Base-by-base conservation (phyloP, 2,329 filamentous ascomycete species). In the Trichoderma endophyticum region DNA sequence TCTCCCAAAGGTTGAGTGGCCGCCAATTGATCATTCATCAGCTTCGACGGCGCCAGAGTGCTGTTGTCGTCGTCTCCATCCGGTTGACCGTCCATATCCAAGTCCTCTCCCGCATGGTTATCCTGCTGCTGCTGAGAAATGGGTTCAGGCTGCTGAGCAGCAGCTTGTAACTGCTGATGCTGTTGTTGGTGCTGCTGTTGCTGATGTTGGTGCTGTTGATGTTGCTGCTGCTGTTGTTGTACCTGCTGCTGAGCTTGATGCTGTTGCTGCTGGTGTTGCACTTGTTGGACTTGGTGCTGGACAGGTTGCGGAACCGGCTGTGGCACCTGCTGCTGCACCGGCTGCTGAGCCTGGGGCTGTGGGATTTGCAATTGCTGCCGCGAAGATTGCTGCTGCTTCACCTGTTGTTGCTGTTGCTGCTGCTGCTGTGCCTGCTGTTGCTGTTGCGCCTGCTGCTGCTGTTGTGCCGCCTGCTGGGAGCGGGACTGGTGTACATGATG, bases 1-100 rank as follows among this genome's bases (percentile, higher is more conserved):
- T 82, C 79, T 1, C 88, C 88, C 85, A 89, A 85, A 5, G 88
- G 87, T 56, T 86, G 82, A 3, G 85, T 81, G 0, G 86, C 86
- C 11, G 87, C 82, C 4, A 86, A 85, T 2, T 83, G 79, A 26
- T 85, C 85, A 60, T 84, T 85, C 8, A 86, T 77, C 57, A 87
- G 77, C 76, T 86, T 88, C 30, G 66, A 80, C 11, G 86, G 80
- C 12, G 86, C 85, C 39, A 86, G 74, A 18, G 82, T 82, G 69
- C 81, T 81, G n/a, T 81, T 78, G 34, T 82, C 81, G 4, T 82
- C 83, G 43, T 87, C 86, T 6, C 78, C 83, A 30, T 87, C 87
- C 15, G 81, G 81, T 43, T 84, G 83, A 56, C 81, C 84, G 70
- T 87, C 86, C 67, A 88, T 82, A 8, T 89, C 87, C 82, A 89